Percentiles rank a stretch among this genome's conserved stretches.
phyloP scores from a whole-genome alignment of 1,139 yeast genomes.

The Nakaseomyces delphensis region DNA sequence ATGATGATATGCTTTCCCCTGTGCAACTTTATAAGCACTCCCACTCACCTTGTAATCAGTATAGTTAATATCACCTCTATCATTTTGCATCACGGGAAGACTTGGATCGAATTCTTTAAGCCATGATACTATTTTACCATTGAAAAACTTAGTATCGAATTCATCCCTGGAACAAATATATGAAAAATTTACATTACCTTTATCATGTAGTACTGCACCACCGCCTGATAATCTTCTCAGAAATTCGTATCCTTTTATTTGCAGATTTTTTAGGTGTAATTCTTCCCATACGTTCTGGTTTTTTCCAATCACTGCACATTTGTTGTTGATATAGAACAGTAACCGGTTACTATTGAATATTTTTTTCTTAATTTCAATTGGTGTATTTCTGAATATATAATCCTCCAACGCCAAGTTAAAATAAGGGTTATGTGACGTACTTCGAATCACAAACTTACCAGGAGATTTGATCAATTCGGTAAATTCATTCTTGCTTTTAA shows the following conservation, averaged over 20 bases:
- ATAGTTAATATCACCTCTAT: slow-evolving; percentile 65
- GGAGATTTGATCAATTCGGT: slow-evolving; percentile 12
- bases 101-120: slow-evolving; percentile 37
- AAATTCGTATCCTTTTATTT: slow-evolving; percentile 51
- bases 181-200: slow-evolving; percentile 84
- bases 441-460: slow-evolving; percentile 25
- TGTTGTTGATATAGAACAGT: slow-evolving; percentile 64
- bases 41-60: slow-evolving; percentile 64
- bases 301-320: slow-evolving; percentile 91
- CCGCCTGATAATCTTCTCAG: slow-evolving; percentile 86
- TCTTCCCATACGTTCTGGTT: slow-evolving; percentile 96
- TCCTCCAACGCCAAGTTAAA: slow-evolving; percentile 78
- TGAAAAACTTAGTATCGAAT: slow-evolving; percentile 59
- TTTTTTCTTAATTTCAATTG: slow-evolving; percentile 31
- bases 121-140: slow-evolving; percentile 43
- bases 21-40: slow-evolving; percentile 78
- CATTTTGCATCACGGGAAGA: slow-evolving; percentile 38
- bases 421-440: slow-evolving; percentile 49
- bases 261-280: slow-evolving; percentile 54
- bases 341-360: slow-evolving; percentile 40
- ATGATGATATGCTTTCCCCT: slow-evolving; percentile 84
- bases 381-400: slow-evolving; percentile 59
- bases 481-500: slow-evolving; percentile 14
- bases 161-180: slow-evolving; percentile 61
- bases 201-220: slow-evolving; percentile 93